Conservation (phyloP, 306 rosid species). For the Abrus precatorius region DNA sequence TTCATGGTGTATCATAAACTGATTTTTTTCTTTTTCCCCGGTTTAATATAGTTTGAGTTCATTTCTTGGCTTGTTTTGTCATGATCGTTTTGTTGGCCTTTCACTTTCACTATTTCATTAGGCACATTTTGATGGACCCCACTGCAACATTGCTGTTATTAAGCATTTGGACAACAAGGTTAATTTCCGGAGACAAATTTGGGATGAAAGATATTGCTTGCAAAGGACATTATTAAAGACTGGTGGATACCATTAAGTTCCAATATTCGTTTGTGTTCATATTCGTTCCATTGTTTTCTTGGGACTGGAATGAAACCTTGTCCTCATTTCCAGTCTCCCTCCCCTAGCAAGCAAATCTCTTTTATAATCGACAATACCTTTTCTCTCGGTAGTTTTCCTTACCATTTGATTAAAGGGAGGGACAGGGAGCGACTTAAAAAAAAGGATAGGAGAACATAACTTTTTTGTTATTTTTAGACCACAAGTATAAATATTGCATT, state of each 20-base stretch:
- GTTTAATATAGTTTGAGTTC: slow-evolving; percentile 46
- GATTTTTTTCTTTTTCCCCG: slow-evolving; percentile 35
- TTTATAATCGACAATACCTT: too few species aligned
- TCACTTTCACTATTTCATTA: slow-evolving; percentile 21
- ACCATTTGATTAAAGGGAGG: too few species aligned
- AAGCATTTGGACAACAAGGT: background rate
- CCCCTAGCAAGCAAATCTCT: background rate
- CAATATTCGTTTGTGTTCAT: background rate
- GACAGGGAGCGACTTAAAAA: too few species aligned
- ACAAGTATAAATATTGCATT: too few species aligned
- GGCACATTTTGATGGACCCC: background rate
- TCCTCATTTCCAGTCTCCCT: background rate
- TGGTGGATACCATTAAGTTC: background rate
- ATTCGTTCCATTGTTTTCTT: slow-evolving; percentile 17
- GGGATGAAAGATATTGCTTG: slow-evolving; percentile 7
- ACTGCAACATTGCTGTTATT: background rate
- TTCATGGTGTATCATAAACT: slow-evolving; percentile 40
- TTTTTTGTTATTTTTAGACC: too few species aligned
- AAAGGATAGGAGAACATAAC: too few species aligned
- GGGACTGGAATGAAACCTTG: background rate
- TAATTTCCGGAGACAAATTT: background rate
- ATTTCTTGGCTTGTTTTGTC: slow-evolving; percentile 32
- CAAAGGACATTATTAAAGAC: background rate
- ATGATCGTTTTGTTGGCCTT: background rate
- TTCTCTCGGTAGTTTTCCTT: too few species aligned